Conservation (phyloP, 2,329 filamentous ascomycete species). For the Lachnellula suecica region DNA sequence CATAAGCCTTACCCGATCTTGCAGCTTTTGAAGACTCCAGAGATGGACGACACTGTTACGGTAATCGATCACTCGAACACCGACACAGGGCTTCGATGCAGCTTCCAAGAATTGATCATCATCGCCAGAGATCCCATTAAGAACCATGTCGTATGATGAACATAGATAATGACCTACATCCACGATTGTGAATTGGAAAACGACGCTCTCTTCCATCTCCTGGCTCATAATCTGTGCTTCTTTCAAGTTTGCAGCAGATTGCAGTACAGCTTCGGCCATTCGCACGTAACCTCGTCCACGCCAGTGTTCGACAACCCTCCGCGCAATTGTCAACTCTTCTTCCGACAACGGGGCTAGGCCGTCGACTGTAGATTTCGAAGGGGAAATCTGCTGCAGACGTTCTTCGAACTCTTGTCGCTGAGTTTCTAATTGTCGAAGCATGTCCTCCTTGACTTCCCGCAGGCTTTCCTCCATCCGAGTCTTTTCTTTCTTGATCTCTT, state of each 20-base stretch:
- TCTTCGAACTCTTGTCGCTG: constrained; percentile 85
- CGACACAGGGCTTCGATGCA: constrained; percentile 85
- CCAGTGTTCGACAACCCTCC: constrained; percentile 71
- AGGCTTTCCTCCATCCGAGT: constrained; percentile 81
- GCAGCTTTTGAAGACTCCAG: constrained; percentile 93
- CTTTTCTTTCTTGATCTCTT: constrained; percentile 82
- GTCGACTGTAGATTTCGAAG: constrained; percentile 52
- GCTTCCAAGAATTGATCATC: constrained; percentile 78
- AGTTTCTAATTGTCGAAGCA: constrained; percentile 79
- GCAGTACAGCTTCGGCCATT: constrained; percentile 89
- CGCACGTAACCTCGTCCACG: constrained; percentile 81
- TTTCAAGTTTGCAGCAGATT: constrained; percentile 84
- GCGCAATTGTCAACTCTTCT: constrained; percentile 70
- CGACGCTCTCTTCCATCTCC: constrained; percentile 86
- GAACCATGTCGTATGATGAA: constrained; percentile 94
- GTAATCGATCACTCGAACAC: constrained; percentile 87
- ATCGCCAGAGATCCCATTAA: constrained; percentile 85
- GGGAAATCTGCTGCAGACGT: constrained; percentile 75
- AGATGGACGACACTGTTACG: constrained; percentile 81
- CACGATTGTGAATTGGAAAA: constrained; percentile 92
- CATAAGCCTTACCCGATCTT: constrained; percentile 86
- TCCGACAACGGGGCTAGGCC: constrained; percentile 53
- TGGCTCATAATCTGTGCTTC: constrained; percentile 98
- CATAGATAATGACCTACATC: constrained; percentile 85
- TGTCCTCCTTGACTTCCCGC: constrained; percentile 76